Evolutionary conservation across 2,329 filamentous ascomycete genomes (phyloP).

Genomic region (Lasiodiplodia gonubiensis): DNA sequence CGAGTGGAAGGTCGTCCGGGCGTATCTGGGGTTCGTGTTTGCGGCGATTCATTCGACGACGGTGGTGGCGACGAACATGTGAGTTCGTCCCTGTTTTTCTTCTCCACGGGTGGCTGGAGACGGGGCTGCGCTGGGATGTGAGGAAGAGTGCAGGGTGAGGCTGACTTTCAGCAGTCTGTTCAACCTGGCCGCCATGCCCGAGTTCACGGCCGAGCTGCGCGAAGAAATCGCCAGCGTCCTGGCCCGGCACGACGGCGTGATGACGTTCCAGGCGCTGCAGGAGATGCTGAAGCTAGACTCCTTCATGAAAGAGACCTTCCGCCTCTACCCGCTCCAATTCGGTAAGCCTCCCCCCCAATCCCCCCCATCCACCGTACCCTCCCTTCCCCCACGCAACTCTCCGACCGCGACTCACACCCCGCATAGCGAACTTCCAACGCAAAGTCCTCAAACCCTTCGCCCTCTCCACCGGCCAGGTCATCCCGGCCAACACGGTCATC

Average conservation of each 20-base stretch:
- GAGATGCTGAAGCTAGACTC: slow-evolving; percentile 45
- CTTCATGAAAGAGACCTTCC: slow-evolving; percentile 45
- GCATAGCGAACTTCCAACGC: slow-evolving; percentile 9
- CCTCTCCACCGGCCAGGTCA: background rate
- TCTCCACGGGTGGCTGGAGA: too few relatives aligned
- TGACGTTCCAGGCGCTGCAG: slow-evolving; percentile 40
- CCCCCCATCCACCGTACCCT: too few relatives aligned
- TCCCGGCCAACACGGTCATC: slow-evolving; percentile 7
- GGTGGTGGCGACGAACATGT: slow-evolving; percentile 36
- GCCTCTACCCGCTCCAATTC: slow-evolving; percentile 36
- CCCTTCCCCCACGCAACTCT: background rate
- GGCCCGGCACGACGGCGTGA: slow-evolving; percentile 41
- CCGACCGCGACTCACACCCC: background rate
- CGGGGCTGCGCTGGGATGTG: too few relatives aligned
- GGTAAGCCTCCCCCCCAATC: slow-evolving; percentile 28
- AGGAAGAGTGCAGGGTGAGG: too few relatives aligned
- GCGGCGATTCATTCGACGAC: slow-evolving; percentile 43
- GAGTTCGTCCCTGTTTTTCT: background rate
- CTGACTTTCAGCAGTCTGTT: slow-evolving; percentile 34
- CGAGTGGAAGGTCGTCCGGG: slow-evolving; percentile 29
- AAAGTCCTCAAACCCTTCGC: slow-evolving; percentile 3
- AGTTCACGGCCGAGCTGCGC: slow-evolving; percentile 51
- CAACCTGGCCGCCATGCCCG: slow-evolving; percentile 41
- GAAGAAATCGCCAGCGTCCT: slow-evolving; percentile 49
- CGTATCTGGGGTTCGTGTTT: slow-evolving; percentile 39